Evolutionary conservation across 345 rosid genomes (phyloP).

Genomic region (Tarenaya hassleriana): DNA sequence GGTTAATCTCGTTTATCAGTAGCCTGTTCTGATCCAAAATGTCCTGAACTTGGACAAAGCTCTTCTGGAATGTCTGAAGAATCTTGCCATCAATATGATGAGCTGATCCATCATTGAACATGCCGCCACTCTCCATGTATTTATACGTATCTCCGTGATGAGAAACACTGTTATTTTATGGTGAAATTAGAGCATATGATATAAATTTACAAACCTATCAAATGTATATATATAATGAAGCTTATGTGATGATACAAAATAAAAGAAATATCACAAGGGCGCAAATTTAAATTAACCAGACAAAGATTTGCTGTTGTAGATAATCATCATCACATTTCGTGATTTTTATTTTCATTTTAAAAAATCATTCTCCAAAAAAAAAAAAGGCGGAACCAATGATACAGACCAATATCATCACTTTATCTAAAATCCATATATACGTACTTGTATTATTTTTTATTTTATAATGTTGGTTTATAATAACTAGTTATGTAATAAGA

Average conservation of each 20-base stretch:
- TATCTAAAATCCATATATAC: too few relatives aligned
- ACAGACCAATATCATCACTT: too few relatives aligned
- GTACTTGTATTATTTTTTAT: too few relatives aligned
- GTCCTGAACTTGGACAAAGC: conserved; percentile 62
- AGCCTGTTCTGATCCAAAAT: conserved; percentile 63
- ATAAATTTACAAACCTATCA: background rate
- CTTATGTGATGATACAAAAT: too few relatives aligned
- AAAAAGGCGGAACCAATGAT: background rate
- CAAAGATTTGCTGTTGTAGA: conserved; percentile 23
- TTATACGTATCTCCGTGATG: too few relatives aligned
- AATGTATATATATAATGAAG: conserved; percentile 17
- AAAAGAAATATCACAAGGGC: conserved; percentile 2
- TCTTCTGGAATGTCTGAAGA: conserved; percentile 63
- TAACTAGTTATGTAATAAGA: too few relatives aligned
- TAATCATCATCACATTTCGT: background rate
- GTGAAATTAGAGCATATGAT: too few relatives aligned
- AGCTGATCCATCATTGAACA: conserved; percentile 42
- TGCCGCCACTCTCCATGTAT: conserved; percentile 68
- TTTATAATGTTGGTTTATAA: too few relatives aligned
- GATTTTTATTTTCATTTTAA: background rate
- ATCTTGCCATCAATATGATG: conserved; percentile 53
- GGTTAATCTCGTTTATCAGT: conserved; percentile 70
- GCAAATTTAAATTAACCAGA: conserved; percentile 26
- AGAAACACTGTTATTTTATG: too few relatives aligned
- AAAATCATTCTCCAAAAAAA: too few relatives aligned